phyloP scores from a whole-genome alignment of 371 early-diverging fungal species.

The Mortierella sp. region DNA sequence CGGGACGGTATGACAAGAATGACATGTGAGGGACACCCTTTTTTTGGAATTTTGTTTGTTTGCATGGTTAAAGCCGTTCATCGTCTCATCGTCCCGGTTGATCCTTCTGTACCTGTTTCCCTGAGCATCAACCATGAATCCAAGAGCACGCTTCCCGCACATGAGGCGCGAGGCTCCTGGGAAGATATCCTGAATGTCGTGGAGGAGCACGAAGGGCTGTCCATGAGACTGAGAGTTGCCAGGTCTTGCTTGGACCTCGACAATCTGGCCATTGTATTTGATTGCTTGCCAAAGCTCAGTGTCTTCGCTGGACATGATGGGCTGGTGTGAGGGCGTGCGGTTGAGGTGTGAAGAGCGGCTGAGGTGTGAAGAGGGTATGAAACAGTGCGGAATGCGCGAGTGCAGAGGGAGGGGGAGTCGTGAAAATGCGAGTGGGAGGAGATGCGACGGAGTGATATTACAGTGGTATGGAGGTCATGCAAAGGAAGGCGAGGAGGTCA shows the following conservation, averaged over 20 bases:
- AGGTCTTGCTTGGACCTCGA: constrained; percentile 10
- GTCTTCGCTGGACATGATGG: background rate
- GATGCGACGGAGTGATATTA: background rate
- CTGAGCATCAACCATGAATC: constrained; percentile 16
- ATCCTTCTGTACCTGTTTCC: constrained; percentile 31
- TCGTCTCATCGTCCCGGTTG: too few species aligned
- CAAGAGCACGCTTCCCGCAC: constrained; percentile 14
- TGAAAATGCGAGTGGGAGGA: background rate
- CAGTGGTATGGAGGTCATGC: too few species aligned
- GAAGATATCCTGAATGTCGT: constrained; percentile 26
- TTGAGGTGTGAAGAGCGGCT: background rate
- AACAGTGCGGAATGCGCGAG: background rate
- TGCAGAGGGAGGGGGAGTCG: background rate
- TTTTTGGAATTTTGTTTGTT: too few species aligned
- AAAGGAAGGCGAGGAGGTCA: too few species aligned
- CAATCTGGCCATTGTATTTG: background rate
- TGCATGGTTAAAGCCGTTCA: too few species aligned
- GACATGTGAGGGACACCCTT: too few species aligned
- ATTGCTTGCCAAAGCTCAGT: constrained; percentile 11
- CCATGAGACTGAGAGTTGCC: constrained; percentile 14
- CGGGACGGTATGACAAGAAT: too few species aligned
- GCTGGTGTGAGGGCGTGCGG: background rate
- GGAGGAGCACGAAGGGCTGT: constrained; percentile 16
- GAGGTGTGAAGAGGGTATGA: background rate
- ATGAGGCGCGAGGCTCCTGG: constrained; percentile 10